Percentiles rank a stretch among this genome's conserved stretches.
Conservation (phyloP, 768 basidiomycete species). For the Kwoniella sp. region DNA sequence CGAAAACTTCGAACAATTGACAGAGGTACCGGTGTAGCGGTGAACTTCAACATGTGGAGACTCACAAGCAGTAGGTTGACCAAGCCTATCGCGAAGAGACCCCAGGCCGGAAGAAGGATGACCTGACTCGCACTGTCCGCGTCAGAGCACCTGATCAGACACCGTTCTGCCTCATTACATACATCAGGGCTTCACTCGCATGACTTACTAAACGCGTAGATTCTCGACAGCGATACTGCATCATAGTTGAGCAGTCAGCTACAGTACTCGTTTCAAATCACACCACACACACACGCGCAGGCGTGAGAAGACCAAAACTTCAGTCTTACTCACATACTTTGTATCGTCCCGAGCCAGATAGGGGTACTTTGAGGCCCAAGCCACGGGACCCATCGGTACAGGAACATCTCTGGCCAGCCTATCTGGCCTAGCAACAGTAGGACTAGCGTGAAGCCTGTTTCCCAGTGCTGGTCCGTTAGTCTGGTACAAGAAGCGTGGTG, state of each 20-base stretch:
- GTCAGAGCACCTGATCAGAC: not conserved
- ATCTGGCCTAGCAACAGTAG: slow-evolving; percentile 29
- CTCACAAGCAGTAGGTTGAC: slow-evolving; percentile 34
- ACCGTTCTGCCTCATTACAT: too few species aligned
- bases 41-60: not conserved
- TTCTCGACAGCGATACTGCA: slow-evolving; percentile 33
- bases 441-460: slow-evolving; percentile 10
- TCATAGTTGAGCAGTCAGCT: not conserved
- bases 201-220: slow-evolving; percentile 36
- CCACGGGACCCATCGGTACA: slow-evolving; percentile 34
- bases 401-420: slow-evolving; percentile 38
- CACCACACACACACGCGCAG: too few species aligned
- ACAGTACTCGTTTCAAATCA: too few species aligned
- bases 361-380: slow-evolving; percentile 45
- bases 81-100: slow-evolving; percentile 29
- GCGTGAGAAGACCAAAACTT: too few species aligned
- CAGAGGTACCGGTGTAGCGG: too few species aligned
- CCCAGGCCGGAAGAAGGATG: slow-evolving; percentile 34
- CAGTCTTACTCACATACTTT: slow-evolving; percentile 44
- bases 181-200: not conserved
- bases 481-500: too few species aligned
- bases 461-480: too few species aligned
- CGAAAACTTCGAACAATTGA: too few species aligned
- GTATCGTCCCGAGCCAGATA: slow-evolving; percentile 27
- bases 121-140: slow-evolving; percentile 19